Conservation (phyloP, 768 basidiomycete species). For the Trametes cubensis region DNA sequence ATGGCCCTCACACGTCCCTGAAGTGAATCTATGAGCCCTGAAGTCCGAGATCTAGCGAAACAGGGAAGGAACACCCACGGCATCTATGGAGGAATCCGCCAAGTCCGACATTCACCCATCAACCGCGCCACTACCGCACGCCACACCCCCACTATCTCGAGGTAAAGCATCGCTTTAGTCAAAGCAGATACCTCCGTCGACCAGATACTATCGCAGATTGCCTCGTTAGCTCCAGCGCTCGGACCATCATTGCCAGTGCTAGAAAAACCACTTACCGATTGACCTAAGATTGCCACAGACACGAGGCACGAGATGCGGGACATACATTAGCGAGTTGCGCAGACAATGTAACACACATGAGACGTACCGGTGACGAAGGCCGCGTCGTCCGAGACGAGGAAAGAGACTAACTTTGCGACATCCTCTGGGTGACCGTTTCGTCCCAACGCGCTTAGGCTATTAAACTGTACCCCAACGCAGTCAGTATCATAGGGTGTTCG, state of each 20-base stretch:
- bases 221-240: neutral
- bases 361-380: constrained; percentile 35
- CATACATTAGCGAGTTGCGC: neutral
- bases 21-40: too few relatives aligned
- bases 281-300: neutral
- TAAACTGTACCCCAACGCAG: neutral
- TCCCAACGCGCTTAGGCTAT: constrained; percentile 26
- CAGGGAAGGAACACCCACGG: too few relatives aligned
- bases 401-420: constrained; percentile 36
- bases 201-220: neutral
- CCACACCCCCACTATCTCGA: neutral
- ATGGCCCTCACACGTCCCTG: too few relatives aligned
- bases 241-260: neutral
- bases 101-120: too few relatives aligned
- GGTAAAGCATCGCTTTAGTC: neutral
- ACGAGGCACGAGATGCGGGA: too few relatives aligned
- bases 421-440: constrained; percentile 36
- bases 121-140: neutral
- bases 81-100: too few relatives aligned
- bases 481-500: neutral
- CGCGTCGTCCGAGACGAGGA: constrained; percentile 34
- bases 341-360: neutral
- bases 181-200: constrained; percentile 20
- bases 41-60: too few relatives aligned
- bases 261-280: constrained; percentile 8